Base-by-base conservation (phyloP, 1,284 basidiomycete genomes). In the Ceratobasidium theobromae region DNA sequence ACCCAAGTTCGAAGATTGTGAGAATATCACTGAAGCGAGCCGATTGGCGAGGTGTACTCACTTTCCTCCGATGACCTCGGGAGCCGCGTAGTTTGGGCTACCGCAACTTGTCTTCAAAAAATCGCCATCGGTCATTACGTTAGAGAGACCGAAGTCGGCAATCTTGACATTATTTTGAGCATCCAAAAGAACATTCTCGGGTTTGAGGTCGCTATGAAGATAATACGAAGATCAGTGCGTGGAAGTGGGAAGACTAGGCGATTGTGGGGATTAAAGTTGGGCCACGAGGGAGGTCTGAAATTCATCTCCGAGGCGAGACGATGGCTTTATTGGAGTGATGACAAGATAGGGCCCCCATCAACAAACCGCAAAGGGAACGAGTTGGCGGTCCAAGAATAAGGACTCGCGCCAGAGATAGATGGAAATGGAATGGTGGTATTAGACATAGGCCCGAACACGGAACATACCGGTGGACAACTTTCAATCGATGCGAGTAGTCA, bases 51-150 rank as follows among this genome's bases (percentile, higher is more conserved):
- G 12, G 46, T 5, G 46, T 35, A 60, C 57, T 60, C 46, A 60
- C 67, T 91, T 91, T 14, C 94, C 94, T 23, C 88, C 84, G 72
- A 98, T 96, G 72, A 98, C 95, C 74, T 98, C 95, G 1, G 95
- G 95, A 0, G 95, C 95, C 62, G 95, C 95, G 72, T 98, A 98
- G 76, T 98, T 97, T 0, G 95, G 95, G 75, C 91, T 94, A 1
- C 95, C 95, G 75, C 95, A 97, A 71, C 91, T 94, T 8, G 95
- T 98, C 74, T 93, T 92, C 69, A 98, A 80, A 76, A 97, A 97
- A 75, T 95, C 93, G 1, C 95, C 95, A 74, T 97, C 95, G 71
- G 87, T 89, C 81, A 97, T 95, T 75, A 96, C 88, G 75, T 95
- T 96, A 2, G 91, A 92, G 65, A 97, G 80, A 3, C 95, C 95